These are phyloP conservation scores for Pyrenophora seminiperda DNA, from an alignment of 2,329 filamentous ascomycete genomes.

Conservation along the genomic window DNA sequence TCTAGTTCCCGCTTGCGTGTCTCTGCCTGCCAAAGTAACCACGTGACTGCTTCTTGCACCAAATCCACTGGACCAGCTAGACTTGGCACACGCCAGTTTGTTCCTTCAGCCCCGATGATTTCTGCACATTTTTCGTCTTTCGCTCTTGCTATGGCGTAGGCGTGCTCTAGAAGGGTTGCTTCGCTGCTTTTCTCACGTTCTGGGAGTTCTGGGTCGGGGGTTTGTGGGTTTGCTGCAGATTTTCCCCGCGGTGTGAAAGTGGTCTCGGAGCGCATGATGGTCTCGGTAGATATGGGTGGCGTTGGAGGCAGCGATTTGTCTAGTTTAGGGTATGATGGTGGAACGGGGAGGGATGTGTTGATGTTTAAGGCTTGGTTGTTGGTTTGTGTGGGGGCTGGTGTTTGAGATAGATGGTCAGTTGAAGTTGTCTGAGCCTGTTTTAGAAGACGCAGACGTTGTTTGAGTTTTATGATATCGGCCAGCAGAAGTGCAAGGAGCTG, in stretches of 20 bases:
- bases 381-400: background rate
- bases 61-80: background rate
- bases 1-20: too few relatives aligned
- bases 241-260: background rate
- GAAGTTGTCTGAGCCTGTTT: too few relatives aligned
- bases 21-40: background rate
- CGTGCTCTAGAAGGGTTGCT: background rate
- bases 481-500: too few relatives aligned
- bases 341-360: background rate
- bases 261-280: background rate
- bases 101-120: background rate
- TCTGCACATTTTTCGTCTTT: background rate
- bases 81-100: background rate
- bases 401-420: background rate
- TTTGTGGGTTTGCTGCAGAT: too few relatives aligned
- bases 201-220: too few relatives aligned
- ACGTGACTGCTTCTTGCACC: background rate
- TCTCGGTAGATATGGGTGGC: background rate
- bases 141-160: background rate
- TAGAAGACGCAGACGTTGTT: too few relatives aligned
- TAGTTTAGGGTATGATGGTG: background rate
- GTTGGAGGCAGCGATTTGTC: conserved; percentile 1
- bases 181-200: too few relatives aligned
- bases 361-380: background rate
- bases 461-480: too few relatives aligned